Evolutionary conservation across 1,139 yeast genomes (phyloP).

Genomic region (Geotrichum australiense): DNA sequence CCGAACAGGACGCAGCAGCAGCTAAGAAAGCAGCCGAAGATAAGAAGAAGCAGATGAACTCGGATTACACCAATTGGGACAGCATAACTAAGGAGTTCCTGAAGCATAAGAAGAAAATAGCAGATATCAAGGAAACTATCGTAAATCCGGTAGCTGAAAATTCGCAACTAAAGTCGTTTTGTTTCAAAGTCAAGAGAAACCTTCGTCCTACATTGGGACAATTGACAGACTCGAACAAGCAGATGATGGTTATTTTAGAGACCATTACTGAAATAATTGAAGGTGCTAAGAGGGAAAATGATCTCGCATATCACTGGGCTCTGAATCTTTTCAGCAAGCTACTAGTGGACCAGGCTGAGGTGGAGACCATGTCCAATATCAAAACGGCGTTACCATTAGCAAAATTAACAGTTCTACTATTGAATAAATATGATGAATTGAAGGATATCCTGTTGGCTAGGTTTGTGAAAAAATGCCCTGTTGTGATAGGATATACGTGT

Average conservation of each 20-base stretch:
- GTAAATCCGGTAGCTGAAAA: slow-evolving; percentile 26
- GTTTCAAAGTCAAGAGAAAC: slow-evolving; percentile 50
- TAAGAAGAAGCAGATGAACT: slow-evolving; percentile 19
- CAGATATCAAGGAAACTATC: slow-evolving; percentile 52
- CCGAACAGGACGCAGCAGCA: slow-evolving; percentile 20
- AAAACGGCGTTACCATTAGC: slow-evolving; percentile 78
- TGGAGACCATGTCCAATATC: slow-evolving; percentile 79
- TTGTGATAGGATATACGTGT: slow-evolving; percentile 73
- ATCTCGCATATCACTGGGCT: slow-evolving; percentile 60
- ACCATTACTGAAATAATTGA: slow-evolving; percentile 48
- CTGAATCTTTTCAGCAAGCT: slow-evolving; percentile 80
- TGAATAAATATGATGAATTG: slow-evolving; percentile 57
- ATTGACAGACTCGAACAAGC: slow-evolving; percentile 61
- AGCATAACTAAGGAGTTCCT: slow-evolving; percentile 43
- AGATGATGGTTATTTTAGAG: slow-evolving; percentile 43
- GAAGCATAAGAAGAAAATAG: slow-evolving; percentile 50
- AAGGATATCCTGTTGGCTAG: slow-evolving; percentile 67
- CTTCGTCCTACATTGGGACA: slow-evolving; percentile 90
- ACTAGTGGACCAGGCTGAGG: slow-evolving; percentile 82
- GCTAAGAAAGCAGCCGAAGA: slow-evolving; percentile 17
- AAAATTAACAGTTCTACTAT: slow-evolving; percentile 48
- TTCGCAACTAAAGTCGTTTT: slow-evolving; percentile 37
- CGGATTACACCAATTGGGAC: slow-evolving; percentile 34
- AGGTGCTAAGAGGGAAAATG: slow-evolving; percentile 39
- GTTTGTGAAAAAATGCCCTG: slow-evolving; percentile 86